Percentiles rank a stretch among this genome's conserved stretches.
phyloP scores from a whole-genome alignment of 805 yeast genomes.

The Jamesozyma hellenica region DNA sequence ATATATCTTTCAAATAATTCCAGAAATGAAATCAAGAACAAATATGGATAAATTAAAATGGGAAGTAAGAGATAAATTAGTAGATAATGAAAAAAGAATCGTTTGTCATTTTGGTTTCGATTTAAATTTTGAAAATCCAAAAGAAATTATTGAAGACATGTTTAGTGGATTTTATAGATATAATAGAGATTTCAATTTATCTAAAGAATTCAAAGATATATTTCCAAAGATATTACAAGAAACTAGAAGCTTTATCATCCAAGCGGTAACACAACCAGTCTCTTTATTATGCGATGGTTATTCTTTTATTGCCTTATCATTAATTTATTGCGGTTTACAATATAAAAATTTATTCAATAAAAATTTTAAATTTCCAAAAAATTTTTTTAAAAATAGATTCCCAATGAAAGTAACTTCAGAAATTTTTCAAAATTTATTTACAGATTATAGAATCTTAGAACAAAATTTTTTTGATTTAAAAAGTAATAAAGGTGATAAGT shows the following conservation, averaged over 20 bases:
- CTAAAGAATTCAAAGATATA: slow-evolving; percentile 19
- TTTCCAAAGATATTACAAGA: slow-evolving; percentile 28
- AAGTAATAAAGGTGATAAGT: slow-evolving; percentile 27
- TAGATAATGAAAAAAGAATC: slow-evolving; percentile 25
- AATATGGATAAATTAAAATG: slow-evolving; percentile 30
- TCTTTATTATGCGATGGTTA: slow-evolving; percentile 28
- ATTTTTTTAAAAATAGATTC: slow-evolving; percentile 25
- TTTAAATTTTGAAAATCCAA: slow-evolving; percentile 27
- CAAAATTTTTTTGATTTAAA: slow-evolving; percentile 28
- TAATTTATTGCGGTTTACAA: slow-evolving; percentile 26
- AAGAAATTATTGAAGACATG: slow-evolving; percentile 28
- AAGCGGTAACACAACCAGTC: slow-evolving; percentile 30
- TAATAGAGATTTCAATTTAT: slow-evolving; percentile 22
- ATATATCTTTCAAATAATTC: slow-evolving; percentile 17
- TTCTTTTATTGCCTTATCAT: slow-evolving; percentile 22
- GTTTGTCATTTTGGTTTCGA: slow-evolving; percentile 29
- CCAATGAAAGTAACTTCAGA: slow-evolving; percentile 15
- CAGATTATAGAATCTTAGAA: slow-evolving; percentile 25
- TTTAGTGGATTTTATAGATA: slow-evolving; percentile 27
- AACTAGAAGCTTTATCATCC: slow-evolving; percentile 27
- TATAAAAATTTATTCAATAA: slow-evolving; percentile 21
- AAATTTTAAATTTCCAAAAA: slow-evolving; percentile 22
- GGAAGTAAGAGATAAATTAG: slow-evolving; percentile 29
- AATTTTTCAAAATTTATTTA: slow-evolving; percentile 18
- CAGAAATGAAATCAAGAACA: slow-evolving; percentile 14